Percentiles rank a stretch among this genome's conserved stretches.
These are phyloP conservation scores for Colletotrichum liriopes DNA, from an alignment of 2,329 filamentous ascomycete species.

Conservation along the genomic window DNA sequence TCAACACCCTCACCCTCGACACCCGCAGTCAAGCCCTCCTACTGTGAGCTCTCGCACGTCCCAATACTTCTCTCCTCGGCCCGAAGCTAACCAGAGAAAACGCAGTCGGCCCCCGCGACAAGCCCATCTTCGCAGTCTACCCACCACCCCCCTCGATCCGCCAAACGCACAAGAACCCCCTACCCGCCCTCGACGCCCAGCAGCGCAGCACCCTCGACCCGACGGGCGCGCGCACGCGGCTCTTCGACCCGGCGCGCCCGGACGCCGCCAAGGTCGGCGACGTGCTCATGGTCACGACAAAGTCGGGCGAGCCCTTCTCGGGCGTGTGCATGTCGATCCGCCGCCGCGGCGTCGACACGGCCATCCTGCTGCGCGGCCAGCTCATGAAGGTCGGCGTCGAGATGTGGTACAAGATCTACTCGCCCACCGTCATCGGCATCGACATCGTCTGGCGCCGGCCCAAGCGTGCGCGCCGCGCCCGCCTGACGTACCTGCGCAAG, in stretches of 20 bases:
- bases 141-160: conserved; percentile 70
- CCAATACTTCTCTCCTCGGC: too few species aligned
- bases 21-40: conserved; percentile 46
- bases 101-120: conserved; percentile 24
- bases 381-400: conserved; percentile 91
- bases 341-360: conserved; percentile 89
- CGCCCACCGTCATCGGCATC: conserved; percentile 88
- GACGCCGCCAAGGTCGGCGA: conserved; percentile 90
- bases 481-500: conserved; percentile 92
- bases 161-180: conserved; percentile 74
- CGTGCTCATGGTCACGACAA: conserved; percentile 90
- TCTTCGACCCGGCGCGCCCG: conserved; percentile 84
- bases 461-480: conserved; percentile 88
- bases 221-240: conserved; percentile 82
- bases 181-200: conserved; percentile 75
- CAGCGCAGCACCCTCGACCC: conserved; percentile 87
- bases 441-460: conserved; percentile 91
- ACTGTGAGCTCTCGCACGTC: conserved; percentile 49
- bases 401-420: conserved; percentile 98
- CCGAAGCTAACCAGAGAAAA: background rate
- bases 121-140: conserved; percentile 46
- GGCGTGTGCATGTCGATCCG: conserved; percentile 92
- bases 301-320: conserved; percentile 86
- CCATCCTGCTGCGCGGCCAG: conserved; percentile 88
- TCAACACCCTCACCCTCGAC: conserved; percentile 50